Base-by-base conservation (phyloP, 495 filamentous ascomycete genomes). In the Podospora appendiculata region DNA sequence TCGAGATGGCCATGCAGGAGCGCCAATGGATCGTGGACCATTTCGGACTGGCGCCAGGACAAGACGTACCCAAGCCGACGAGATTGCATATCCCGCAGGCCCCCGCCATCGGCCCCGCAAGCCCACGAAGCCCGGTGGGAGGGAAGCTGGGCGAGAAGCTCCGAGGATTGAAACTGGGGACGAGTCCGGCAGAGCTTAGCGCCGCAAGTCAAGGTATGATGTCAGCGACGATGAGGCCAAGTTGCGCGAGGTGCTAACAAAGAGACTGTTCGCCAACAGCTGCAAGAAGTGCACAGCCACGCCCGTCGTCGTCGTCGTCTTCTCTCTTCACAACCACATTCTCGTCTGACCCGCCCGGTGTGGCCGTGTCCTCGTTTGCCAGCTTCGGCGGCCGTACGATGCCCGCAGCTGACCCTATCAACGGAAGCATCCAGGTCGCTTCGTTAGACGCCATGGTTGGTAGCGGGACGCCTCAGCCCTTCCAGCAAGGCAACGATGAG, bases 1-100 rank as follows among this genome's bases (percentile, higher is more conserved):
- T 91, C 44, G 80, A 86, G 57, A 91, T 94, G 87, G 87, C 85
- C 1, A 59, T 86, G 33, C 80, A 87, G 48, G 88, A 94, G 64
- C 86, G 84, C 54, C 80, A 84, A 51, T 91, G 88, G 87, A 86
- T 94, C 40, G 81, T 89, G 63, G 68, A 79, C 32, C 86, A 89
- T 56, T 93, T 90, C 64, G 87, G 87, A 0, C 73, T 90, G 2
- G 66, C 63, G 16, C 57, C 65, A 0, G 52, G 57, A 56, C 48
- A 58, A 47, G 42, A 48, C 16, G 58, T 62, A 4, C 48, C 65
- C 4, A 63, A 64, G 33, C 62, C 62, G 36, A 55, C 58, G 11
- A 54, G 33, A 25, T 55, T 70, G 18, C 53, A 63, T 38, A 62
- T 64, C 35, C 65, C 61, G 5, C 50, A 57, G 43, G n/a, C 60